A percentile compares a stretch with the other conserved stretches of the same genome.
Conservation (phyloP, 371 early-diverging fungal species). For the Blakeslea trispora region DNA sequence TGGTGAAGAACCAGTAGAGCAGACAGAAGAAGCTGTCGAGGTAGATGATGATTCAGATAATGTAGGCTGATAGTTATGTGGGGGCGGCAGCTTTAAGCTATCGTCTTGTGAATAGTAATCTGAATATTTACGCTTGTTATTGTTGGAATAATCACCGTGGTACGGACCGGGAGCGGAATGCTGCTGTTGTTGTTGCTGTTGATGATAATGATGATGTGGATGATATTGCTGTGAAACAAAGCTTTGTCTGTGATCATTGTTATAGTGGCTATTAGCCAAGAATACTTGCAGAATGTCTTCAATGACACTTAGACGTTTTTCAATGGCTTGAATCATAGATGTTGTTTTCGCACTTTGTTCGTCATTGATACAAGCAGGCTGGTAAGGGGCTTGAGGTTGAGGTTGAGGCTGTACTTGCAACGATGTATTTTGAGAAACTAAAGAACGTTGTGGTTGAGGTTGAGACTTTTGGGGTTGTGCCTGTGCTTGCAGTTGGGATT, state of each 20-base stretch:
- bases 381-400: too few relatives aligned
- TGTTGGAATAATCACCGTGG: constrained; percentile 15
- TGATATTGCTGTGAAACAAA: constrained; percentile 6
- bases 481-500: constrained; percentile 10
- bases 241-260: constrained; percentile 2
- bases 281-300: constrained; percentile 43
- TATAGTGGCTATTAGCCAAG: constrained; percentile 13
- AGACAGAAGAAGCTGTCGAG: constrained; percentile 31
- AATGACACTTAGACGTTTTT: constrained; percentile 41
- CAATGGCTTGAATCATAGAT: constrained; percentile 38
- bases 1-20: constrained; percentile 20
- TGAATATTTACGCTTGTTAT: constrained; percentile 6
- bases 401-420: constrained; percentile 5
- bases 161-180: constrained; percentile 27
- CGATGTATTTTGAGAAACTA: neutral
- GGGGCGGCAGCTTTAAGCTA: constrained; percentile 20
- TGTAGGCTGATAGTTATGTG: constrained; percentile 21
- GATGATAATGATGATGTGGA: too few relatives aligned
- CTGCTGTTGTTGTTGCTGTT: too few relatives aligned
- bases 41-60: constrained; percentile 33
- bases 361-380: too few relatives aligned
- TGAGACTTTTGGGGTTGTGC: neutral
- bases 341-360: constrained; percentile 5
- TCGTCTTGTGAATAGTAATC: constrained; percentile 1
- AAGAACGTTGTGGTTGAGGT: neutral